Percentiles rank a stretch among this genome's conserved stretches.
phyloP scores from a whole-genome alignment of 2,329 filamentous ascomycete genomes.

The Triangularia setosa region DNA sequence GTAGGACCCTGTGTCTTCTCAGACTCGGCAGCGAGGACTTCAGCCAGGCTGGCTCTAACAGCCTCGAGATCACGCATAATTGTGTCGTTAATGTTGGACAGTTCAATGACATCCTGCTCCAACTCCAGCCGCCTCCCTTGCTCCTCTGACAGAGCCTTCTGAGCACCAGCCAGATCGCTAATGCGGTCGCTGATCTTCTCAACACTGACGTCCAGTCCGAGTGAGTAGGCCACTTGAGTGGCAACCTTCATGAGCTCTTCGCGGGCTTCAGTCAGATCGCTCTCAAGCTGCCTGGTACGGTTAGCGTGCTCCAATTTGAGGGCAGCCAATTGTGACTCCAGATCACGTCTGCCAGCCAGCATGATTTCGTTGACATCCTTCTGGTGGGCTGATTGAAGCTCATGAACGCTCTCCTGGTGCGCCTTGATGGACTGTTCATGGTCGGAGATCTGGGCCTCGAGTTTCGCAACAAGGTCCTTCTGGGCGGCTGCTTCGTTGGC shows the following conservation, averaged over 20 bases:
- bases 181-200: slow-evolving; percentile 64
- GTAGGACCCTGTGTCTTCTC: slow-evolving; percentile 41
- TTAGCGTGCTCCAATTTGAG: slow-evolving; percentile 60
- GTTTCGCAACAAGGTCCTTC: slow-evolving; percentile 45
- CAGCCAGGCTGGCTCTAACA: slow-evolving; percentile 51
- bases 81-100: slow-evolving; percentile 55
- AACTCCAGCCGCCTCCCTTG: slow-evolving; percentile 57
- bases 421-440: slow-evolving; percentile 56
- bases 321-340: slow-evolving; percentile 54
- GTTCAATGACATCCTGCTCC: slow-evolving; percentile 50
- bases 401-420: slow-evolving; percentile 49
- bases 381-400: slow-evolving; percentile 47
- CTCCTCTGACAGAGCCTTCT: slow-evolving; percentile 56
- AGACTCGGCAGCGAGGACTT: slow-evolving; percentile 50
- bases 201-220: slow-evolving; percentile 62
- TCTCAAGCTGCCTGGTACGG: slow-evolving; percentile 52
- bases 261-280: slow-evolving; percentile 61
- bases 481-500: slow-evolving; percentile 43
- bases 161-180: slow-evolving; percentile 51
- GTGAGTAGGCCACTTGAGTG: slow-evolving; percentile 56
- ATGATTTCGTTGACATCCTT: slow-evolving; percentile 43
- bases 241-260: slow-evolving; percentile 63
- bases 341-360: slow-evolving; percentile 48
- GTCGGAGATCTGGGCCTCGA: slow-evolving; percentile 57
- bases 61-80: slow-evolving; percentile 60